Conservation (phyloP, 2,329 filamentous ascomycete genomes). For the Colletotrichum costaricense region DNA sequence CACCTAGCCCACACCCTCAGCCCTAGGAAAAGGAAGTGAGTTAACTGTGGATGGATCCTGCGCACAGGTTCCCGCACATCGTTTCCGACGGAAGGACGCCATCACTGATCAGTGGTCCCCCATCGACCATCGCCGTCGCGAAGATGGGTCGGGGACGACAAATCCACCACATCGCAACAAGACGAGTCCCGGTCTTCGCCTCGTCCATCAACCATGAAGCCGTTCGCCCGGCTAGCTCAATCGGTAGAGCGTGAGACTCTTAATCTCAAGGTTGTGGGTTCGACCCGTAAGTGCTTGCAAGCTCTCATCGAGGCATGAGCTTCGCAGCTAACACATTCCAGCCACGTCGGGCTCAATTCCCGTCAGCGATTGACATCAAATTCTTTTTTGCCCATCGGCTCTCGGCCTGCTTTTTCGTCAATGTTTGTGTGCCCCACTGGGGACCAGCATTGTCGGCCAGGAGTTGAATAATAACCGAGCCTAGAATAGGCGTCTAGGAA, state of each 20-base stretch:
- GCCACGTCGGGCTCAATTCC: constrained; percentile 16
- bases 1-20: not conserved
- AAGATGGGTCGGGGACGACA: not conserved
- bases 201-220: not conserved
- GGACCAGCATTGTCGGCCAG: not conserved
- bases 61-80: not conserved
- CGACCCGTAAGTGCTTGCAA: constrained; percentile 44
- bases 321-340: not conserved
- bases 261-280: constrained; percentile 70
- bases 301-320: not conserved
- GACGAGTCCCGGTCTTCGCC: not conserved
- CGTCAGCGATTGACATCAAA: constrained; percentile 6
- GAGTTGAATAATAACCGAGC: not conserved
- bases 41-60: not conserved
- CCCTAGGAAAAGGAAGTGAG: not conserved
- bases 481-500: not conserved
- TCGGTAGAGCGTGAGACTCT: constrained; percentile 81
- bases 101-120: not conserved
- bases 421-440: not conserved
- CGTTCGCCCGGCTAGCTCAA: constrained; percentile 71
- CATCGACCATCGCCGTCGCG: not conserved
- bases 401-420: not conserved
- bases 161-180: not conserved
- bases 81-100: not conserved
- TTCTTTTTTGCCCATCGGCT: not conserved